phyloP scores from a whole-genome alignment of 2,329 filamentous ascomycete species.

The Aureobasidium sp. region DNA sequence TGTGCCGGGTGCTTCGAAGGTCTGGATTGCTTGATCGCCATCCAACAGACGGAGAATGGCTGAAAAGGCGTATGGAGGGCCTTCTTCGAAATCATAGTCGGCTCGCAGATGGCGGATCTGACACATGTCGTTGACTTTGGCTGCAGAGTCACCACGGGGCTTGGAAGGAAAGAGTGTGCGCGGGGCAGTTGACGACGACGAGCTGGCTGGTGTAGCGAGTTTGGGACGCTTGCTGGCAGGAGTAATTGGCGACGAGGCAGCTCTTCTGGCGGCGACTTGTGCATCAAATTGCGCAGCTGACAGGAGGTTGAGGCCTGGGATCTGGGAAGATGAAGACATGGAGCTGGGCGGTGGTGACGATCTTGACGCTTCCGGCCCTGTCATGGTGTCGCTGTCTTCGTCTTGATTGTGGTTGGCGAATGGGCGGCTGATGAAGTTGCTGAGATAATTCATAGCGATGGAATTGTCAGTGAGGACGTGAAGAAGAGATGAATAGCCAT shows the following conservation, averaged over 20 bases:
- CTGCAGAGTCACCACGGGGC: not conserved
- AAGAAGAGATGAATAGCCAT: not conserved
- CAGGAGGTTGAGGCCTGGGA: slow-evolving; percentile 1
- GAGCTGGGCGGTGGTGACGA: not conserved
- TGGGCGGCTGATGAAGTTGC: not conserved
- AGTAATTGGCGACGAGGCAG: not conserved
- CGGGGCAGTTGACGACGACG: not conserved
- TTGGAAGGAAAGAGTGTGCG: not conserved
- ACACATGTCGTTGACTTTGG: slow-evolving; percentile 2
- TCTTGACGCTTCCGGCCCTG: not conserved
- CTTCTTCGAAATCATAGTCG: slow-evolving; percentile 5
- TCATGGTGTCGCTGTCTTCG: not conserved
- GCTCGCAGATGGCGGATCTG: not conserved
- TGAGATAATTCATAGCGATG: not conserved
- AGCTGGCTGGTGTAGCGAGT: not conserved
- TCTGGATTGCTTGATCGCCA: not conserved
- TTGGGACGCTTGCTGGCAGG: not conserved
- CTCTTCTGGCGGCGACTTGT: not conserved
- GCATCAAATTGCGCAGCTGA: not conserved
- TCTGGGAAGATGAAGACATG: not conserved
- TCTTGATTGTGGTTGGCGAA: not conserved
- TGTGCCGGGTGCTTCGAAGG: not conserved
- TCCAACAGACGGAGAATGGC: not conserved
- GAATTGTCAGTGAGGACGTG: not conserved
- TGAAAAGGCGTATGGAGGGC: not conserved